phyloP scores from a whole-genome alignment of 2,329 filamentous ascomycete genomes.

The Ilyonectria mors-panacis region DNA sequence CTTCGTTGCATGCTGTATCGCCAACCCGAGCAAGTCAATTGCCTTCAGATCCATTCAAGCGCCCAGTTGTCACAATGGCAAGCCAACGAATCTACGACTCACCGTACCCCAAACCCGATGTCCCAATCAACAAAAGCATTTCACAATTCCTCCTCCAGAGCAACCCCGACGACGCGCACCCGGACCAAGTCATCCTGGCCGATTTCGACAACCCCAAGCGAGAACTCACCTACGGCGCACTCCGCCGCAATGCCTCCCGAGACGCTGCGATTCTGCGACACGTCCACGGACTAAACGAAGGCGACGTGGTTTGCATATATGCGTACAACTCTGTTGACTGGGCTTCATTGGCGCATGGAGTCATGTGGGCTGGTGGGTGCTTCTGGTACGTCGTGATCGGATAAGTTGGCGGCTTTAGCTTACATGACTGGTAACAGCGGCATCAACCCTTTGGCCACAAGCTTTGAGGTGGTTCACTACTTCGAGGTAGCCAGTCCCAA shows the following conservation, averaged over 20 bases:
- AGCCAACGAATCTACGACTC: constrained; percentile 30
- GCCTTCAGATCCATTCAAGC: neutral
- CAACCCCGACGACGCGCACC: constrained; percentile 44
- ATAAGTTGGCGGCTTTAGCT: neutral
- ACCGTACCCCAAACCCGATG: constrained; percentile 35
- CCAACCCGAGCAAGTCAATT: neutral
- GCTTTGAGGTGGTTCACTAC: constrained; percentile 44
- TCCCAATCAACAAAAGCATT: constrained; percentile 41
- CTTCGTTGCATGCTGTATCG: neutral
- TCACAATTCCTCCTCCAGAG: constrained; percentile 43
- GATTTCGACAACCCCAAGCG: constrained; percentile 41
- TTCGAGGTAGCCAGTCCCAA: constrained; percentile 38
- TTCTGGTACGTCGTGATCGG: constrained; percentile 33
- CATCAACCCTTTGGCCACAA: constrained; percentile 43
- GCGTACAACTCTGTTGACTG: constrained; percentile 41
- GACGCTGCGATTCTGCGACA: constrained; percentile 35
- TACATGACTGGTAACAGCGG: constrained; percentile 26
- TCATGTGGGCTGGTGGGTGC: constrained; percentile 43
- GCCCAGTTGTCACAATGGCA: constrained; percentile 7
- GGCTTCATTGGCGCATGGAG: constrained; percentile 38
- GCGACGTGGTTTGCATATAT: constrained; percentile 43
- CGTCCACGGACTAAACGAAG: constrained; percentile 18
- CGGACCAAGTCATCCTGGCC: constrained; percentile 37
- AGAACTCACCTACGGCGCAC: constrained; percentile 34
- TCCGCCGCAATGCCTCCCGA: constrained; percentile 34